These are phyloP conservation scores for Sinapis alba DNA, from an alignment of 441 rosid species.

Conservation along the genomic window DNA sequence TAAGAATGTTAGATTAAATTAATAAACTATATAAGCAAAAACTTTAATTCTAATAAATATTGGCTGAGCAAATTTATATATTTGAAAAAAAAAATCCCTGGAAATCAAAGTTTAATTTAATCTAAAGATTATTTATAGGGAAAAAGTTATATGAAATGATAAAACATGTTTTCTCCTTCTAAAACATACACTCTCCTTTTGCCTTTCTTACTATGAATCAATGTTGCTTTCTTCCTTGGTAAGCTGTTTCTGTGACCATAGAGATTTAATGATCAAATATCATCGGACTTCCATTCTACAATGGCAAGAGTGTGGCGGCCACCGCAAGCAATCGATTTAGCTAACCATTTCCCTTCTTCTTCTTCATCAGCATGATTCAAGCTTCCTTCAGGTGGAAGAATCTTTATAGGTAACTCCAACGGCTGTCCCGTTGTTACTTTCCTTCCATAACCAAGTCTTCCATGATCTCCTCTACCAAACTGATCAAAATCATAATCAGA, in stretches of 20 bases:
- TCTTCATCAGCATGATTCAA: slow-evolving; percentile 44
- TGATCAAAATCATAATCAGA: slow-evolving; percentile 38
- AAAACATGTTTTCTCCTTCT: background rate
- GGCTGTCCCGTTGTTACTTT: slow-evolving; percentile 95
- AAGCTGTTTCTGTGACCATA: slow-evolving; percentile 1
- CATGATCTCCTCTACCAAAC: slow-evolving; percentile 99
- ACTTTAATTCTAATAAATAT: background rate
- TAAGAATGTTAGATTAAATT: background rate
- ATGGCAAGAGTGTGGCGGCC: slow-evolving; percentile 93
- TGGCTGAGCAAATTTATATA: background rate
- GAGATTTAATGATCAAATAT: slow-evolving; percentile 21
- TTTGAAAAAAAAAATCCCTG: background rate
- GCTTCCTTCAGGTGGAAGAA: slow-evolving; percentile 51
- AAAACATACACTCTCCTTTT: slow-evolving; percentile 2
- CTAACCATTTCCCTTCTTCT: slow-evolving; percentile 66
- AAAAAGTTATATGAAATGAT: slow-evolving; percentile 6
- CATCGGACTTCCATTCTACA: slow-evolving; percentile 65
- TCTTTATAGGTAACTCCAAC: slow-evolving; percentile 75
- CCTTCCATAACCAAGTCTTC: slow-evolving; percentile 90
- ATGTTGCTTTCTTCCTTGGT: slow-evolving; percentile 11
- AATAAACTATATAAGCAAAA: background rate
- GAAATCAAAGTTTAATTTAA: slow-evolving; percentile 4
- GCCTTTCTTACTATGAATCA: slow-evolving; percentile 6
- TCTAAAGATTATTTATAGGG: slow-evolving; percentile 13
- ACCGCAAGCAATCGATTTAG: slow-evolving; percentile 85